A percentile compares a stretch with the other conserved stretches of the same genome.
phyloP scores from a whole-genome alignment of 352 stramenopile genomes.

The Pythium dissimile region DNA sequence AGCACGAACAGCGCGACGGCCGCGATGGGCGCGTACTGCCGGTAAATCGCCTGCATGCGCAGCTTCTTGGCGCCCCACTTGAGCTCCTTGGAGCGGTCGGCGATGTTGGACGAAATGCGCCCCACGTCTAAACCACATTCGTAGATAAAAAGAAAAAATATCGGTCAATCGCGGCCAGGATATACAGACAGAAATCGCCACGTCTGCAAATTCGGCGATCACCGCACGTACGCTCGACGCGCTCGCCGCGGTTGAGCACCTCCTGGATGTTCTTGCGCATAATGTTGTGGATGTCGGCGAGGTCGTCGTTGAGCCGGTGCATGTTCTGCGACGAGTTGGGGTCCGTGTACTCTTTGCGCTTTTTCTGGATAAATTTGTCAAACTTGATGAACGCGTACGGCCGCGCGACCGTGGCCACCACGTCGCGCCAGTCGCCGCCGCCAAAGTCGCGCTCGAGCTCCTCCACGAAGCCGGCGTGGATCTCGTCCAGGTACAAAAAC shows the following conservation, averaged over 20 bases:
- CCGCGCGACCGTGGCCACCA: conserved; percentile 93
- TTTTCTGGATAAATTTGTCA: conserved; percentile 97
- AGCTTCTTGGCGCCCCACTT: conserved; percentile 97
- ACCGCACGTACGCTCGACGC: conserved; percentile 82
- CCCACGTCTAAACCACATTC: conserved; percentile 58
- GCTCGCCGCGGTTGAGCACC: conserved; percentile 89
- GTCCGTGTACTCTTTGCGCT: conserved; percentile 97
- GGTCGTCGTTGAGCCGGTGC: conserved; percentile 95
- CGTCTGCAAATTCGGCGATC: no score
- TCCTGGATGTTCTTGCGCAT: conserved; percentile 98
- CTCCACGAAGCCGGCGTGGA: conserved; percentile 91
- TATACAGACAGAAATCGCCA: not conserved
- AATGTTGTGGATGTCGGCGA: conserved; percentile 98
- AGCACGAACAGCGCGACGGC: conserved; percentile 80
- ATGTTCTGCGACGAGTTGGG: conserved; percentile 95
- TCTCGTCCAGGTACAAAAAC: conserved; percentile 98
- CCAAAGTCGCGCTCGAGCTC: conserved; percentile 94
- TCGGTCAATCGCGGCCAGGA: not conserved
- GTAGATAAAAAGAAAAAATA: not conserved
- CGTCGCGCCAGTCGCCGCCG: conserved; percentile 85
- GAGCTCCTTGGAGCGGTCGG: conserved; percentile 94
- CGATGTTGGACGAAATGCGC: conserved; percentile 88
- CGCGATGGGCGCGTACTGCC: conserved; percentile 82
- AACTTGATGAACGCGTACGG: conserved; percentile 99
- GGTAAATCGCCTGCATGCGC: conserved; percentile 86